Percentiles rank a stretch among this genome's conserved stretches.
Evolutionary conservation across 805 yeast species (phyloP).

Genomic region (Spathaspora boniae): DNA sequence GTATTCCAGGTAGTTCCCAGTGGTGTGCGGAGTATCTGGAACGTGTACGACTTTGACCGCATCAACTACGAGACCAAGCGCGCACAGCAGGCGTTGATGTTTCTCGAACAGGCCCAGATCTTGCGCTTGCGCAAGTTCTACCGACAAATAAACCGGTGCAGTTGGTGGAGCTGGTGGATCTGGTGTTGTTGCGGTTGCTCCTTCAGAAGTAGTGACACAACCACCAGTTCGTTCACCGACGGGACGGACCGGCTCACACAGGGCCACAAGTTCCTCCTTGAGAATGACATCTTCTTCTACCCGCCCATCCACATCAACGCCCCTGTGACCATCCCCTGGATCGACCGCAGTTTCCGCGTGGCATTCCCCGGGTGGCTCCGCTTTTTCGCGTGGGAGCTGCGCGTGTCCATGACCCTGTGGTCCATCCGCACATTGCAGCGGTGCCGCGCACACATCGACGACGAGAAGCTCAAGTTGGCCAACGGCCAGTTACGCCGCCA

Average conservation of each 20-base stretch:
- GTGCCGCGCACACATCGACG: constrained; percentile 16
- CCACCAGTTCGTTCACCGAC: neutral
- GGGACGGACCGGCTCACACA: neutral
- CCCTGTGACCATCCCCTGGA: constrained; percentile 16
- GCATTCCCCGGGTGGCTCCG: constrained; percentile 30
- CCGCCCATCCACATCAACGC: constrained; percentile 32
- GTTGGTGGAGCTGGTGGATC: too few relatives aligned
- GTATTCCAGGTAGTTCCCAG: constrained; percentile 47
- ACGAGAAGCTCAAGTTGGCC: constrained; percentile 14
- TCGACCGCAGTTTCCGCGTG: constrained; percentile 18
- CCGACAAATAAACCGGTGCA: neutral
- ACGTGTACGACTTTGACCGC: constrained; percentile 35
- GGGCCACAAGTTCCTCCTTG: neutral
- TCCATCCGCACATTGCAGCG: constrained; percentile 18
- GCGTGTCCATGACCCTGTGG: constrained; percentile 24
- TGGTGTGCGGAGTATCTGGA: constrained; percentile 57
- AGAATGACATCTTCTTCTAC: constrained; percentile 17
- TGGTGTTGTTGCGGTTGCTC: neutral
- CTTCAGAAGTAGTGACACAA: too few relatives aligned
- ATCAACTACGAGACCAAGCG: constrained; percentile 17
- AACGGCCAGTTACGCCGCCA: constrained; percentile 19
- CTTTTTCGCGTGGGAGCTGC: constrained; percentile 18
- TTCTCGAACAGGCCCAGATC: constrained; percentile 26
- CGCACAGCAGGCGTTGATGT: constrained; percentile 23
- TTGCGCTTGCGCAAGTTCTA: constrained; percentile 3